Evolutionary conservation across 2,329 filamentous ascomycete genomes (phyloP).

Genomic region (Orbilia brochopaga): DNA sequence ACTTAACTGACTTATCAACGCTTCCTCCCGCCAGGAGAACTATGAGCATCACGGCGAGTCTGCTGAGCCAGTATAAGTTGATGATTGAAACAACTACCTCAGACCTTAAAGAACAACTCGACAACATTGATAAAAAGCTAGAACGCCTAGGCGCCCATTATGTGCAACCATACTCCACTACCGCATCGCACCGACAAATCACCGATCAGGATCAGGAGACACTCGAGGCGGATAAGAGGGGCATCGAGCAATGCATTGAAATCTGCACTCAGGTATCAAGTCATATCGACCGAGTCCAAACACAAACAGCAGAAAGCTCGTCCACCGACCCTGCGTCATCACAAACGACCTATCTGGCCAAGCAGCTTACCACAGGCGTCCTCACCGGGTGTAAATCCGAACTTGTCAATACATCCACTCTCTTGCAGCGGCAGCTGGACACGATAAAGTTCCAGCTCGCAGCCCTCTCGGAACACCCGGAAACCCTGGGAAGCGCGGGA

Average conservation of each 20-base stretch:
- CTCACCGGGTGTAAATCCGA: slow-evolving; percentile 52
- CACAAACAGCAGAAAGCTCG: slow-evolving; percentile 23
- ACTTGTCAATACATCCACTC: slow-evolving; percentile 51
- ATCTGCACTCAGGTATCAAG: slow-evolving; percentile 57
- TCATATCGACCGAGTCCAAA: slow-evolving; percentile 56
- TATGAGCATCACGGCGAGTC: slow-evolving; percentile 56
- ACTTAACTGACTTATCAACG: slow-evolving; percentile 10
- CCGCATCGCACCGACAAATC: slow-evolving; percentile 53
- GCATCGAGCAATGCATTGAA: slow-evolving; percentile 57
- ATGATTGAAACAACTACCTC: slow-evolving; percentile 57
- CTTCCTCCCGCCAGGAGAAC: slow-evolving; percentile 54
- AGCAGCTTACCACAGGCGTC: slow-evolving; percentile 49
- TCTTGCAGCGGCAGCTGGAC: slow-evolving; percentile 53
- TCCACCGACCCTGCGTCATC: slow-evolving; percentile 26
- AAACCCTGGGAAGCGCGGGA: slow-evolving; percentile 43
- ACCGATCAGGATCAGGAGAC: slow-evolving; percentile 55
- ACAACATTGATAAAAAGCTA: slow-evolving; percentile 56
- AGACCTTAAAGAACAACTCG: slow-evolving; percentile 57
- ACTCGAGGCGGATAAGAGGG: slow-evolving; percentile 57
- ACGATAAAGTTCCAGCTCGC: slow-evolving; percentile 53
- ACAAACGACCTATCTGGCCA: slow-evolving; percentile 39
- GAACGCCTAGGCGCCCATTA: slow-evolving; percentile 52
- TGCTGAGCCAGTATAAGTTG: slow-evolving; percentile 56
- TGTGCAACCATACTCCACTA: slow-evolving; percentile 42
- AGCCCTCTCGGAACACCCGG: slow-evolving; percentile 24